Evolutionary conservation across 371 early-diverging fungal species (phyloP).

Genomic region (Actinomucor elegans): DNA sequence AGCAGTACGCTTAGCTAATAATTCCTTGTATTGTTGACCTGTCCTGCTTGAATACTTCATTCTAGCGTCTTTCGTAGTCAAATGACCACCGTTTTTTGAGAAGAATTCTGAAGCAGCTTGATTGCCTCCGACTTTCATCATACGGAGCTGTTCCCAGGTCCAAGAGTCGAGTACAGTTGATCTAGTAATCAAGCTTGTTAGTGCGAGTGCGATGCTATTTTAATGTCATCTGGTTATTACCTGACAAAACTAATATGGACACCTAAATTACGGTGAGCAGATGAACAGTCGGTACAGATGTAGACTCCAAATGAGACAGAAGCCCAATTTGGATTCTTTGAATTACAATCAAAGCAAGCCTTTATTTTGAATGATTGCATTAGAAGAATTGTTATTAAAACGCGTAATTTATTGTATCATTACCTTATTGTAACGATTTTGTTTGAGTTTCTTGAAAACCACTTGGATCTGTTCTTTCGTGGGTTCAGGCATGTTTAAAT

Average conservation of each 20-base stretch:
- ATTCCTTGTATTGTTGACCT: slow-evolving; percentile 84
- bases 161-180: slow-evolving; percentile 86
- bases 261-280: slow-evolving; percentile 92
- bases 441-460: slow-evolving; percentile 77
- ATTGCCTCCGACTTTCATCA: slow-evolving; percentile 92
- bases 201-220: too few relatives aligned
- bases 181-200: too few relatives aligned
- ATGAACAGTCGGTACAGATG: slow-evolving; percentile 97
- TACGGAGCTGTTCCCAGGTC: slow-evolving; percentile 92
- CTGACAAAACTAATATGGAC: slow-evolving; percentile 97
- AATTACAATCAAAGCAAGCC: slow-evolving; percentile 97
- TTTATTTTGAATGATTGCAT: slow-evolving; percentile 18
- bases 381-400: neutral
- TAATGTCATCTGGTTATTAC: slow-evolving; percentile 44
- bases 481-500: slow-evolving; percentile 55
- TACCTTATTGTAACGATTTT: slow-evolving; percentile 83
- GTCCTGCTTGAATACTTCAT: slow-evolving; percentile 79
- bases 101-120: slow-evolving; percentile 81
- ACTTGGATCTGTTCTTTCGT: slow-evolving; percentile 75
- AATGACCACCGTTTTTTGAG: slow-evolving; percentile 59
- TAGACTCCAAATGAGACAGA: slow-evolving; percentile 97
- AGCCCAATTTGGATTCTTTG: slow-evolving; percentile 97
- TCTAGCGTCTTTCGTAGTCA: slow-evolving; percentile 71
- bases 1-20: slow-evolving; percentile 69
- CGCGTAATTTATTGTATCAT: neutral